Percentiles rank a stretch among this genome's conserved stretches.
phyloP scores from a whole-genome alignment of 164 flowering plant species.

The Vitis vinifera region ASM3070453v1 NC_081811.1:27928501-27929000 shows the following conservation, averaged over 20 bases:
- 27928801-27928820: slow-evolving; percentile 68
- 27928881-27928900: slow-evolving; percentile 85
- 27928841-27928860: slow-evolving; percentile 74
- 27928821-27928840: slow-evolving; percentile 74
- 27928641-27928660: slow-evolving; percentile 90
- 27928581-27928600: slow-evolving; percentile 70
- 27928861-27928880: slow-evolving; percentile 86
- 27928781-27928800: slow-evolving; percentile 70
- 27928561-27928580: slow-evolving; percentile 90
- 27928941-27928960: slow-evolving; percentile 62
- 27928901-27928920: slow-evolving; percentile 61
- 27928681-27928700: slow-evolving; percentile 83
- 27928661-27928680: slow-evolving; percentile 73
- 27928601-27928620: slow-evolving; percentile 50
- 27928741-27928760: slow-evolving; percentile 88
- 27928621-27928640: slow-evolving; percentile 84
- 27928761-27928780: slow-evolving; percentile 90
- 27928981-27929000: slow-evolving; percentile 82
- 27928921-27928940: slow-evolving; percentile 76
- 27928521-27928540: slow-evolving; percentile 48
- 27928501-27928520: slow-evolving; percentile 84
- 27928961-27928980: slow-evolving; percentile 79
- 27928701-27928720: slow-evolving; percentile 72
- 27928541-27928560: slow-evolving; percentile 76
- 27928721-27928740: slow-evolving; percentile 64